phyloP scores from a whole-genome alignment of 1,284 basidiomycete genomes.

The Rhodotorula sp. region DNA sequence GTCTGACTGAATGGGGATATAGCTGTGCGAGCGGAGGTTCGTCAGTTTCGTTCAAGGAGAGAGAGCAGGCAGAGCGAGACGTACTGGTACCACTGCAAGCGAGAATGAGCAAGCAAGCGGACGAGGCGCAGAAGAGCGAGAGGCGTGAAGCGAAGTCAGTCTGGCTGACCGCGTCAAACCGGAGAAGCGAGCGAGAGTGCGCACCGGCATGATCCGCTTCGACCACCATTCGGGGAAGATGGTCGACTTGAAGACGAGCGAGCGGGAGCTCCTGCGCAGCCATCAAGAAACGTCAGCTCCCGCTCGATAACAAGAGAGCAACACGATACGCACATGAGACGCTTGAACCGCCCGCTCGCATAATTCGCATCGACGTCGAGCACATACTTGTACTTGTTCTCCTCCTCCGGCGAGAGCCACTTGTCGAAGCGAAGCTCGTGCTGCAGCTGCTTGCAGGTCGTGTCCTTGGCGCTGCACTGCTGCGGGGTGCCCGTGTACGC shows the following conservation, averaged over 20 bases:
- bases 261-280: constrained; percentile 61
- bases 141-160: constrained; percentile 10
- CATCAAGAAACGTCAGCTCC: neutral
- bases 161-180: constrained; percentile 1
- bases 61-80: constrained; percentile 21
- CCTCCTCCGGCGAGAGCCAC: constrained; percentile 17
- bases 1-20: constrained; percentile 53
- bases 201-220: constrained; percentile 33
- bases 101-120: neutral
- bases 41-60: neutral
- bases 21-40: constrained; percentile 8
- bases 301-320: constrained; percentile 51
- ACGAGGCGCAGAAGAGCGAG: neutral
- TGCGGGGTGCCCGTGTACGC: constrained; percentile 22
- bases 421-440: constrained; percentile 23
- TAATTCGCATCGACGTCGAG: constrained; percentile 48
- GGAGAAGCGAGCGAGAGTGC: neutral
- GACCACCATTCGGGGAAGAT: constrained; percentile 62
- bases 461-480: constrained; percentile 31
- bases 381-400: constrained; percentile 47
- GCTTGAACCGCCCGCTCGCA: constrained; percentile 42
- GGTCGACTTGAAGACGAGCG: constrained; percentile 65
- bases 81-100: constrained; percentile 44
- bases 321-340: constrained; percentile 47
- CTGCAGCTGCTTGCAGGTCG: constrained; percentile 26